These are phyloP conservation scores for Ettlia oleoabundans DNA, from an alignment of 139 green algal species.

Conservation along the genomic window DNA sequence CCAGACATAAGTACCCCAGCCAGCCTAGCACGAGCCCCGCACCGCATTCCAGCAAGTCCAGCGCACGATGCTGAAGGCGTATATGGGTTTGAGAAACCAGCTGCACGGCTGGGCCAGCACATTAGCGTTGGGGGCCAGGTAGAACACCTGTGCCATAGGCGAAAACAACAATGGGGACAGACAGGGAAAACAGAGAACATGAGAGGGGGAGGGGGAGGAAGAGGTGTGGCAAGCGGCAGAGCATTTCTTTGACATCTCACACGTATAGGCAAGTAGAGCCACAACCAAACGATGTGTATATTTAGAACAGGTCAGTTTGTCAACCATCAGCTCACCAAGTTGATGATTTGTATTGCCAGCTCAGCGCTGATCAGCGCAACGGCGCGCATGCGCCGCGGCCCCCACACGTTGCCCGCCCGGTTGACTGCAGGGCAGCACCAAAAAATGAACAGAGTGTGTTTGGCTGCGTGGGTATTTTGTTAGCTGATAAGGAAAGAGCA, in stretches of 20 bases:
- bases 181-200: too few relatives aligned
- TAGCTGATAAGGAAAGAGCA: neutral
- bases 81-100: conserved; percentile 17
- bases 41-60: conserved; percentile 30
- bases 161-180: too few relatives aligned
- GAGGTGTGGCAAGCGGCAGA: too few relatives aligned
- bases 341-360: conserved; percentile 6
- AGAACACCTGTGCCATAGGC: too few relatives aligned
- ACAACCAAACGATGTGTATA: too few relatives aligned
- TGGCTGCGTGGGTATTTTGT: neutral
- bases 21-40: neutral
- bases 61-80: neutral
- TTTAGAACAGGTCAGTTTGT: too few relatives aligned
- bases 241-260: too few relatives aligned
- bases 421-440: too few relatives aligned
- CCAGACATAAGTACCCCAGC: neutral
- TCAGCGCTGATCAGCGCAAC: conserved; percentile 3
- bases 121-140: conserved; percentile 12
- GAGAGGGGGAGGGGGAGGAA: too few relatives aligned
- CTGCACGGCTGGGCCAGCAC: conserved; percentile 3
- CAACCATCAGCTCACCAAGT: too few relatives aligned
- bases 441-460: too few relatives aligned
- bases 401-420: conserved; percentile 1
- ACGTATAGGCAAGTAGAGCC: too few relatives aligned
- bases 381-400: neutral